Conservation (phyloP, 352 stramenopile species). For the Pythium phragmitis region DNA sequence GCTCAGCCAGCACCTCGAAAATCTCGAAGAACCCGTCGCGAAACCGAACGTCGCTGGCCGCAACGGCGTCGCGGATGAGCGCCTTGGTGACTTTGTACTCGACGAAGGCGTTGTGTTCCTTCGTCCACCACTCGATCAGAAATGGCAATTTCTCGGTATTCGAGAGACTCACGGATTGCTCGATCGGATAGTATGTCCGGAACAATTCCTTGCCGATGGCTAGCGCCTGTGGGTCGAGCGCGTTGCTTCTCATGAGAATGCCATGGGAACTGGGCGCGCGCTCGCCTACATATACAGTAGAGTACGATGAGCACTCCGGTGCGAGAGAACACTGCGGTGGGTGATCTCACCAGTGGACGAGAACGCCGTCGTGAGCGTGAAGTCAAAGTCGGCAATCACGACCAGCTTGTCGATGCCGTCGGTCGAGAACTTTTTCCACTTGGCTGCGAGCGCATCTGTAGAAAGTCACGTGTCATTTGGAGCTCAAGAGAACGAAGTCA, state of each 20-base stretch:
- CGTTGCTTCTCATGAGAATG: constrained; percentile 29
- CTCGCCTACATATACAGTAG: constrained; percentile 3
- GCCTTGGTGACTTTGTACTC: constrained; percentile 47
- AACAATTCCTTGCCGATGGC: constrained; percentile 48
- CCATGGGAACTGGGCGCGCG: constrained; percentile 34
- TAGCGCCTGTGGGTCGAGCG: constrained; percentile 28
- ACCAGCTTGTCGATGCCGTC: constrained; percentile 68
- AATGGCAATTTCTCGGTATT: constrained; percentile 64
- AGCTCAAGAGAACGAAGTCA: neutral
- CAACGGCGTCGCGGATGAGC: constrained; percentile 43
- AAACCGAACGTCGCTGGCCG: constrained; percentile 49
- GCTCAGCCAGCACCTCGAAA: constrained; percentile 45
- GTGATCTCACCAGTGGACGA: constrained; percentile 27
- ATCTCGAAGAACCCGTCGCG: constrained; percentile 65
- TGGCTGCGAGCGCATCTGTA: constrained; percentile 63
- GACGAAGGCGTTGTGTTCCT: constrained; percentile 53
- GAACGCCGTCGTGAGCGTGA: constrained; percentile 73
- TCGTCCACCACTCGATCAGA: constrained; percentile 69
- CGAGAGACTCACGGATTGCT: constrained; percentile 55
- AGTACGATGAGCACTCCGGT: neutral
- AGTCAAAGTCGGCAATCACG: constrained; percentile 84
- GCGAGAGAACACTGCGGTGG: too few species aligned
- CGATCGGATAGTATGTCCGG: constrained; percentile 62
- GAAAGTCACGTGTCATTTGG: neutral
- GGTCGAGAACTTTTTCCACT: constrained; percentile 74